These are phyloP conservation scores for Calophaca sinica DNA, from an alignment of 306 rosid genomes.

Conservation along the genomic window DNA sequence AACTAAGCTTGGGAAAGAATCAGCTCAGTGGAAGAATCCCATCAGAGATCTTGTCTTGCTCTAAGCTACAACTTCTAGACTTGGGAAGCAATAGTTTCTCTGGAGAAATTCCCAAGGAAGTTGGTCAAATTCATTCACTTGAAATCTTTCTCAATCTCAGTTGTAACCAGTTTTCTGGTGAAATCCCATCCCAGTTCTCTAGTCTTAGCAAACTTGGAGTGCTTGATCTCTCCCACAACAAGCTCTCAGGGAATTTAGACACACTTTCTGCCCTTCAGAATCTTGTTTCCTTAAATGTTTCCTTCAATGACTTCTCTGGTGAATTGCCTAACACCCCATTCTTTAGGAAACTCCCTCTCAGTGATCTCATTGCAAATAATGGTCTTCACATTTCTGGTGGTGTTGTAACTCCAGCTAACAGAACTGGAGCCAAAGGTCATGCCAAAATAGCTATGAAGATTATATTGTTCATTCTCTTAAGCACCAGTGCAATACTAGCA, in stretches of 20 bases:
- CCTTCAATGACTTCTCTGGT: conserved; percentile 81
- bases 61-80: conserved; percentile 70
- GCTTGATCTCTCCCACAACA: conserved; percentile 87
- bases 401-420: conserved; percentile 47
- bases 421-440: conserved; percentile 40
- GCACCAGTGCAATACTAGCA: conserved; percentile 57
- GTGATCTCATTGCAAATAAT: conserved; percentile 65
- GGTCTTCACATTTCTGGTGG: conserved; percentile 64
- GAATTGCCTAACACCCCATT: conserved; percentile 73
- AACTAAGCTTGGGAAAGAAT: conserved; percentile 68
- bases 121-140: conserved; percentile 70
- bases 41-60: conserved; percentile 65
- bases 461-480: conserved; percentile 59
- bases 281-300: conserved; percentile 80
- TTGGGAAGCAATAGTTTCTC: conserved; percentile 71
- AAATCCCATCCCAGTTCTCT: conserved; percentile 71
- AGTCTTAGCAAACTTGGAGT: conserved; percentile 69
- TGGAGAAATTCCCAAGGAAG: conserved; percentile 70
- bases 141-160: conserved; percentile 83
- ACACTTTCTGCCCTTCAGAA: conserved; percentile 62
- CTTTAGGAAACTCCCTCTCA: conserved; percentile 74
- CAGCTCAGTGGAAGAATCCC: conserved; percentile 70
- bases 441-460: conserved; percentile 55
- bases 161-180: conserved; percentile 71
- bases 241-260: conserved; percentile 68